Percentiles rank a stretch among this genome's conserved stretches.
Conservation (phyloP, 177 flowering plant species). For the Tripterygium wilfordii region DNA sequence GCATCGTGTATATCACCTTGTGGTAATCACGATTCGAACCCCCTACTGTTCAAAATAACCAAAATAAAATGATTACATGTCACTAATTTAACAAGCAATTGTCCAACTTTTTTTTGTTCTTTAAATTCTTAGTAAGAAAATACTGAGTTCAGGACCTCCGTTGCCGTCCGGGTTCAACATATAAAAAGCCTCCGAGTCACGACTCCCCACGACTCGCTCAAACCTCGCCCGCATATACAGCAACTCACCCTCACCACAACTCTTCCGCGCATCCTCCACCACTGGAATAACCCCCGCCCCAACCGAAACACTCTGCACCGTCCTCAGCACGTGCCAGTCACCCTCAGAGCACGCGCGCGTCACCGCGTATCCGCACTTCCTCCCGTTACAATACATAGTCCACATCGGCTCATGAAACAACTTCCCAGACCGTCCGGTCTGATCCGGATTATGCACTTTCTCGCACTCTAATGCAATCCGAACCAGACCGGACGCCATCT, state of each 20-base stretch:
- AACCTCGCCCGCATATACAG: slow-evolving; percentile 79
- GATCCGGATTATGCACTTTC: slow-evolving; percentile 6
- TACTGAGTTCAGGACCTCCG: slow-evolving; percentile 76
- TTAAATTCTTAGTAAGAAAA: slow-evolving; percentile 64
- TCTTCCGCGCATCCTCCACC: slow-evolving; percentile 24
- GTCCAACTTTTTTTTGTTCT: not conserved
- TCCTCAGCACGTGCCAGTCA: slow-evolving; percentile 60
- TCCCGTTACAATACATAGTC: slow-evolving; percentile 93
- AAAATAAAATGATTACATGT: no score
- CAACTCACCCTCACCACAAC: slow-evolving; percentile 56
- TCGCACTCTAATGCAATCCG: slow-evolving; percentile 84
- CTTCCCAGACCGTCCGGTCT: slow-evolving; percentile 16
- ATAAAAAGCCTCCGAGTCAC: slow-evolving; percentile 85
- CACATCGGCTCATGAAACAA: slow-evolving; percentile 65
- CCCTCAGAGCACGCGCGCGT: slow-evolving; percentile 47
- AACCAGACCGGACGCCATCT: slow-evolving; percentile 87
- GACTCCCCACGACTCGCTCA: slow-evolving; percentile 76
- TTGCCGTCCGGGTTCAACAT: slow-evolving; percentile 84
- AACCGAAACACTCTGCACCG: slow-evolving; percentile 56
- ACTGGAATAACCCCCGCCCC: slow-evolving; percentile 86
- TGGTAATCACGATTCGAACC: no score
- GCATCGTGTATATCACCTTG: no score
- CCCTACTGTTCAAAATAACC: no score
- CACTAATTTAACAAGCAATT: no score
- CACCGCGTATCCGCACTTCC: slow-evolving; percentile 66